Evolutionary conservation across 495 filamentous ascomycete genomes (phyloP).

Genomic region (Entonaema liquescens): DNA sequence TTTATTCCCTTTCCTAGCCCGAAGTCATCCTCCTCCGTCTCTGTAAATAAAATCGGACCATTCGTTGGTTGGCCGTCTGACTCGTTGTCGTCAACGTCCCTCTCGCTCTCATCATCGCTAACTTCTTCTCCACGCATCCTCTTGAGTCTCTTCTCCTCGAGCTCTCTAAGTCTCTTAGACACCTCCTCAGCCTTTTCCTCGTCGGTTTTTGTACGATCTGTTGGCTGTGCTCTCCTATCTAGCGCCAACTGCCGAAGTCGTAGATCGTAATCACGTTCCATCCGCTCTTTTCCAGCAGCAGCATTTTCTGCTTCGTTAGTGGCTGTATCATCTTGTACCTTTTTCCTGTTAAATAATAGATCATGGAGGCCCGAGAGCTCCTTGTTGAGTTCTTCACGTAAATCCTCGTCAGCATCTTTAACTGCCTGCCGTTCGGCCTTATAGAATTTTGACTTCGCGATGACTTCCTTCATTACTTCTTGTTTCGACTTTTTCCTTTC

Average conservation of each 20-base stretch:
- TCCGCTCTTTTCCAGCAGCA: conserved; percentile 68
- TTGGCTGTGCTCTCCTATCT: conserved; percentile 83
- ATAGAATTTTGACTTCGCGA: conserved; percentile 94
- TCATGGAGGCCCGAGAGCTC: conserved; percentile 81
- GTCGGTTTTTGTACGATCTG: conserved; percentile 87
- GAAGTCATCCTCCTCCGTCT: conserved; percentile 62
- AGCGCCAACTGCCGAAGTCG: conserved; percentile 80
- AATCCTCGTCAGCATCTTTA: conserved; percentile 93
- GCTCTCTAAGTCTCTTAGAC: conserved; percentile 73
- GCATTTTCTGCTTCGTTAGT: conserved; percentile 64
- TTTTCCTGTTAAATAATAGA: conserved; percentile 61
- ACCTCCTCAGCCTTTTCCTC: conserved; percentile 85
- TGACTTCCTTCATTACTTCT: conserved; percentile 97
- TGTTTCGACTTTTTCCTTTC: conserved; percentile 90
- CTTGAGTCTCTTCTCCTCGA: conserved; percentile 78
- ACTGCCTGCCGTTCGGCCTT: conserved; percentile 91
- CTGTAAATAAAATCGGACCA: conserved; percentile 42
- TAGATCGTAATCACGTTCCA: conserved; percentile 81
- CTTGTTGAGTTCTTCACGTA: conserved; percentile 77
- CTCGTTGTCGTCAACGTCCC: conserved; percentile 42
- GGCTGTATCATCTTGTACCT: conserved; percentile 13
- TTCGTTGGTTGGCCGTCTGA: conserved; percentile 26
- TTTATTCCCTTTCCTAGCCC: conserved; percentile 64
- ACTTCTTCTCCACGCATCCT: conserved; percentile 76
- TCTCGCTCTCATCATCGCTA: conserved; percentile 54